Evolutionary conservation across 371 early-diverging fungal species (phyloP), one percentile per base, ranked within the genome.

Genomic region (Circinella minor): DNA sequence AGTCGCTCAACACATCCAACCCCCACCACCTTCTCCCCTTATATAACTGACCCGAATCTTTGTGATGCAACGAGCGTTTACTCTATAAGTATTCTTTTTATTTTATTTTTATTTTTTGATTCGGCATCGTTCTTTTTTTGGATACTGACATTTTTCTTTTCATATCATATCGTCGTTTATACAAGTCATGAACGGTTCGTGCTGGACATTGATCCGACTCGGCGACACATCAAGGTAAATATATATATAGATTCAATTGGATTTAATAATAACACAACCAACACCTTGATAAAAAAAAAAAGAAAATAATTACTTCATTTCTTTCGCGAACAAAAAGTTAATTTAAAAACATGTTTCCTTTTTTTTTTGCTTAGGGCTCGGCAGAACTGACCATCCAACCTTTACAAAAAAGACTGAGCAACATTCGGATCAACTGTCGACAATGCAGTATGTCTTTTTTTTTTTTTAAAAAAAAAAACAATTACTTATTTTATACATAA

Each of bases 321-420:
- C 20, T 27, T 49, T 48, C 49, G 5, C 34, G 60, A 27, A 57
- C 48, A 36, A 47, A 65, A 27, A 27, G 27, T 27, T 27, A 27
- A 27, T 27, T 27, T 27, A 27, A 27, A 27, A 27, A 27, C 27
- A 27, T 27, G 27, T 27, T 27, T 2, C 64, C 43, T 43, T 43
- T n/a, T n/a, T n/a, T n/a, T n/a, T n/a, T n/a, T n/a, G n/a, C 11
- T 43, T 43, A 91, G 90, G 92, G 91, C 36, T 80, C 83, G 60
- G 89, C 88, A 17, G 90, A 90, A 67, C 72, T 90, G 57, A 87
- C 84, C 38, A 79, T 91, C 60, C 79, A 82, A 55, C 90, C 92
- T 5, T 71, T 87, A 18, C 65, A 77, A 15, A 77, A 82, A 39
- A 84, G 85, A 63, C 67, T 91, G 11, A 65, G 72, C 20, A 72